These are phyloP conservation scores for Aspergillus cavernicola DNA, from an alignment of 495 filamentous ascomycete genomes.

Conservation along the genomic window DNA sequence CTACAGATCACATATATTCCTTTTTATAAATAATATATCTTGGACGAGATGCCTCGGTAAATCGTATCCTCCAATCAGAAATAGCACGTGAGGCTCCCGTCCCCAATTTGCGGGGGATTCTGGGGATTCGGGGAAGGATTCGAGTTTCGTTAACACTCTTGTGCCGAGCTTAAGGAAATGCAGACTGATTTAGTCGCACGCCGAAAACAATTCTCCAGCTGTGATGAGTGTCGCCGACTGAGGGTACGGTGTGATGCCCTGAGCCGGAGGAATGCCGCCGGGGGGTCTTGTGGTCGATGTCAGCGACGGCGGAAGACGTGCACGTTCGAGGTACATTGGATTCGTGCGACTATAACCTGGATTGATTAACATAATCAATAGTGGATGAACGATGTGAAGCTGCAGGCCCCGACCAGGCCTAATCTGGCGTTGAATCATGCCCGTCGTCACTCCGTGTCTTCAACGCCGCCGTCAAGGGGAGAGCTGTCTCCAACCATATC, in stretches of 20 bases:
- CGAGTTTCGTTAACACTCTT: too few species aligned
- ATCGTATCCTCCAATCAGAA: too few species aligned
- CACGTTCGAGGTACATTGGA: constrained; percentile 2
- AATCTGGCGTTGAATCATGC: neutral
- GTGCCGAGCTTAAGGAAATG: too few species aligned
- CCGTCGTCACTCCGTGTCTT: neutral
- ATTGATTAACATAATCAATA: too few species aligned
- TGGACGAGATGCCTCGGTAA: too few species aligned
- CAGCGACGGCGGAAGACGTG: neutral
- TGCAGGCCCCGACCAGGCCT: neutral
- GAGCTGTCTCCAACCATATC: too few species aligned
- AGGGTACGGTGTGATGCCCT: constrained; percentile 3
- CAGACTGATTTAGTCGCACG: neutral
- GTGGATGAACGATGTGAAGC: constrained; percentile 10
- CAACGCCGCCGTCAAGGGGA: neutral
- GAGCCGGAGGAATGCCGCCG: neutral
- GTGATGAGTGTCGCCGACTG: constrained; percentile 8
- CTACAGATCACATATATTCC: too few species aligned
- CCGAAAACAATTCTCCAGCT: constrained; percentile 8
- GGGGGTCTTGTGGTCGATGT: neutral
- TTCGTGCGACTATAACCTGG: neutral
- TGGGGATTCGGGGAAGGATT: too few species aligned
- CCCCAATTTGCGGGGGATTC: too few species aligned
- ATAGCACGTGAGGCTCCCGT: too few species aligned
- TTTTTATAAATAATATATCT: too few species aligned